phyloP scores from a whole-genome alignment of 495 filamentous ascomycete species.

The Elasticomyces elasticus region DNA sequence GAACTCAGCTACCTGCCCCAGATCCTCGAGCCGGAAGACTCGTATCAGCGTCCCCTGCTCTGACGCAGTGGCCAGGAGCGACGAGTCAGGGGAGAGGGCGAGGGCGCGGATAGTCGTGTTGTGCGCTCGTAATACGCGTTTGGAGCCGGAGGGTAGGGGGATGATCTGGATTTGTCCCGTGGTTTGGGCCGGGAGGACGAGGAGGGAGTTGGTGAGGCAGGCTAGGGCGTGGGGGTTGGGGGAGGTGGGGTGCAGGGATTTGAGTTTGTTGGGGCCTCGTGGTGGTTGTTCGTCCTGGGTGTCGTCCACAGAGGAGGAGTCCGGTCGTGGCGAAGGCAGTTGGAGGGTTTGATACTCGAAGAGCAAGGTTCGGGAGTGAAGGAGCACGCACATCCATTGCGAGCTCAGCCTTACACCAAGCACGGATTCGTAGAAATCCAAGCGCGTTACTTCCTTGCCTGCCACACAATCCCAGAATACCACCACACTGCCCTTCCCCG shows the following conservation, averaged over 20 bases:
- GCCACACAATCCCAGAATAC: constrained; percentile 88
- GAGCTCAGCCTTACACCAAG: constrained; percentile 7
- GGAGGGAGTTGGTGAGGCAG: constrained; percentile 57
- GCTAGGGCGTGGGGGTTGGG: constrained; percentile 80
- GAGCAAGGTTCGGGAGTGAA: constrained; percentile 31
- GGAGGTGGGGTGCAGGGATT: constrained; percentile 43
- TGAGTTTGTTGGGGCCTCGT: constrained; percentile 12
- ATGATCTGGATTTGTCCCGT: constrained; percentile 88
- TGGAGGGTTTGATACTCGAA: constrained; percentile 14
- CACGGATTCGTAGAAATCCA: constrained; percentile 51
- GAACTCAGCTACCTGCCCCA: constrained; percentile 69
- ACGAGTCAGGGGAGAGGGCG: constrained; percentile 67
- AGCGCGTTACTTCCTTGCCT: constrained; percentile 59
- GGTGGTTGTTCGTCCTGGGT: background rate
- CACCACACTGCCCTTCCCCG: constrained; percentile 79
- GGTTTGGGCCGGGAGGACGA: constrained; percentile 77
- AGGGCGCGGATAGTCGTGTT: constrained; percentile 68
- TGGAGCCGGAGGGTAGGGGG: constrained; percentile 67
- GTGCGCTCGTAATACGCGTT: constrained; percentile 92
- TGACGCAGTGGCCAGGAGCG: constrained; percentile 81
- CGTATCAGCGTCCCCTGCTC: constrained; percentile 89
- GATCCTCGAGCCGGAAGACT: constrained; percentile 66
- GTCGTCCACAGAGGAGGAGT: background rate
- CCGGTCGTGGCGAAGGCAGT: constrained; percentile 8
- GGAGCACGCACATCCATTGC: constrained; percentile 56